Base-by-base conservation (phyloP, 768 basidiomycete species). In the Boletus rubroflammeus region DNA sequence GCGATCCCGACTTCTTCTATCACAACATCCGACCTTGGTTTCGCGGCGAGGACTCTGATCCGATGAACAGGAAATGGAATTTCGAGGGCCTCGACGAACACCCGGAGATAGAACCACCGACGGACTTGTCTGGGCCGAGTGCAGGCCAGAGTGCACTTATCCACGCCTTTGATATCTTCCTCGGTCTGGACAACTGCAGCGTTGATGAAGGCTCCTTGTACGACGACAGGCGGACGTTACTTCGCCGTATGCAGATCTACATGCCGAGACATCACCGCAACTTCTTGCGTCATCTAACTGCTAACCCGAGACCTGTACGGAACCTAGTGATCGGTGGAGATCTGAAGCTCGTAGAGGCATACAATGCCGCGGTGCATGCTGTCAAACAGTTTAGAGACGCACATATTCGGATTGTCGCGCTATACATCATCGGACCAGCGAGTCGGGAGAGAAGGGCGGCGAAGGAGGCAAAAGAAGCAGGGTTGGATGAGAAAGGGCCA, bases 71-170 rank as follows among this genome's bases (percentile, higher is more conserved):
- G 21, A 72, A 65, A 35, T 85, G 83, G 83, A 59, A 74, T 11
- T 92, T 86, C 51, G 79, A 85, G 48, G 88, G 86, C 3, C 70
- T 82, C 9, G 79, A 78, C 6, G 72, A 73, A 46, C 75, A 77
- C 52, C 73, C 74, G 0, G 73, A 71, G 4, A 70, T 81, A 7
- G 63, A 63, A 9, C 58, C 72, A n/a, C 79, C 79, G 1, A 73
- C 70, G 6, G 80, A 87, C 58, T 75, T 88, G 31, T 85, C 85
- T 1, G 91, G 91, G 2, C 86, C 91, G 8, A 88, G 84, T 58
- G 91, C 91, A 2, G 91, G 90, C 0, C 91, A 93, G 71, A 90
- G 88, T 64, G 79, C 85, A 5, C 73, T 93, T 21, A 80, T 93
- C 13, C 88, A 90, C 53, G 81, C 83, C 6, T 70, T 90, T 11